phyloP scores from a whole-genome alignment of 805 yeast species.

The Cyberlindnera subsufficiens region DNA sequence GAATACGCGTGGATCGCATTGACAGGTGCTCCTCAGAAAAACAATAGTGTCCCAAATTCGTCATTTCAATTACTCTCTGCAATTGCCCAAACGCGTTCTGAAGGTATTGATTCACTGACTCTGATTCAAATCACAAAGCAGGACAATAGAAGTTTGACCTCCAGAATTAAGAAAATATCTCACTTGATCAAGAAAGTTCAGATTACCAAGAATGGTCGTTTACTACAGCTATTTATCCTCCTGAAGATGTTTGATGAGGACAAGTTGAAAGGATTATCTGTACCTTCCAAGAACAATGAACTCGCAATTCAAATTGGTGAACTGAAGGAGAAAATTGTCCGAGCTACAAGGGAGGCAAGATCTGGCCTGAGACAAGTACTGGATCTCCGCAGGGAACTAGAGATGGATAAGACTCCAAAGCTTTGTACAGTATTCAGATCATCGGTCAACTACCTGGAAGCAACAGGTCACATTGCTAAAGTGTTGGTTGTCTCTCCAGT shows the following conservation, averaged over 20 bases:
- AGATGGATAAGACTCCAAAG: slow-evolving; percentile 37
- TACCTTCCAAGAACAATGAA: slow-evolving; percentile 16
- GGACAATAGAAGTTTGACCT: slow-evolving; percentile 65
- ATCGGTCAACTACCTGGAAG: slow-evolving; percentile 39
- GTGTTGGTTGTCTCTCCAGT: slow-evolving; percentile 44
- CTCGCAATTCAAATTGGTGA: slow-evolving; percentile 26
- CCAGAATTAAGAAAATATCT: slow-evolving; percentile 50
- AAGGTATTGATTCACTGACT: slow-evolving; percentile 56
- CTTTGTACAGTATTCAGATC: slow-evolving; percentile 43
- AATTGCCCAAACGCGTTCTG: slow-evolving; percentile 49
- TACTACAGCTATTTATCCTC: slow-evolving; percentile 49
- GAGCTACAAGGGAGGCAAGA: slow-evolving; percentile 50
- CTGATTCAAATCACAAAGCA: slow-evolving; percentile 54
- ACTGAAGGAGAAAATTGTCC: slow-evolving; percentile 33
- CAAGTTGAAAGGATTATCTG: slow-evolving; percentile 12
- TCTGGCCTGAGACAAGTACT: slow-evolving; percentile 52
- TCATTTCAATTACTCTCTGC: slow-evolving; percentile 52
- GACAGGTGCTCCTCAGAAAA: slow-evolving; percentile 49
- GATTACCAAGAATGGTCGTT: slow-evolving; percentile 38
- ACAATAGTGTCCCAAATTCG: slow-evolving; percentile 46
- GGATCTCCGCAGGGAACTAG: slow-evolving; percentile 57
- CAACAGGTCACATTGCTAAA: slow-evolving; percentile 40
- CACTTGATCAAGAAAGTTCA: slow-evolving; percentile 40
- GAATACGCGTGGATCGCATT: slow-evolving; percentile 53
- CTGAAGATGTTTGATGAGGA: slow-evolving; percentile 33